Base-by-base conservation (phyloP, 1,139 yeast species). In the Ashbya aceris region DNA sequence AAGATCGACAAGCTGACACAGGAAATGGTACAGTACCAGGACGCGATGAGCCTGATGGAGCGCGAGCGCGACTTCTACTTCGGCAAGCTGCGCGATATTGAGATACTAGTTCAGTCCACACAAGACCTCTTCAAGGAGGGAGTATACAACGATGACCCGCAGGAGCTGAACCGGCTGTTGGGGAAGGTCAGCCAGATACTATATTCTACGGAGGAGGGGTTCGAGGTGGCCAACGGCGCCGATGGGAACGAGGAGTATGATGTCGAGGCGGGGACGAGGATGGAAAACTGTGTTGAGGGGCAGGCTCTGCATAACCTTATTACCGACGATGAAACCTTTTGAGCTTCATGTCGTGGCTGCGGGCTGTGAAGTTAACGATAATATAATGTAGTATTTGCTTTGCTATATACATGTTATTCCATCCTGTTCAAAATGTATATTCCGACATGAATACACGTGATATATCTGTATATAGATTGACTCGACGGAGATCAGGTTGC, bases 11-110 rank as follows among this genome's bases (percentile, higher is more conserved):
- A 56, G 2, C 67, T 72, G 39, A 67, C 65, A 27, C 70, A 69
- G 11, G 85, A 81, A 52, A 54, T 77, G 34, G 66, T 66, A 27
- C 80, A 77, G 48, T 72, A 68, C 50, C 71, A 70, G 47, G 64
- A 70, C 12, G 71, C 77, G 12, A 69, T 76, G 28, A 78, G 76
- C 42, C 74, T 78, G 27, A 68, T 84, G 45, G 83, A 79, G 53
- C 72, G 65, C 1, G 98, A 93, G 59, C 75, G 97, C 47, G 83
- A 85, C 58, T 87, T 91, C 55, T 91, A 91, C 62, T 91, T 85
- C 64, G 81, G 83, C 54, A 91, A 91, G 64, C 69, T 91, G 42
- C 74, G 96, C 47, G 95, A 83, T 47, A 84, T 91, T 47, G 98
- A 91, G 62, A 77, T 86, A 29, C 65, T 89, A 41, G 75, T 83